Evolutionary conservation across 768 basidiomycete genomes (phyloP).

Genomic region (Suillus bovinus): DNA sequence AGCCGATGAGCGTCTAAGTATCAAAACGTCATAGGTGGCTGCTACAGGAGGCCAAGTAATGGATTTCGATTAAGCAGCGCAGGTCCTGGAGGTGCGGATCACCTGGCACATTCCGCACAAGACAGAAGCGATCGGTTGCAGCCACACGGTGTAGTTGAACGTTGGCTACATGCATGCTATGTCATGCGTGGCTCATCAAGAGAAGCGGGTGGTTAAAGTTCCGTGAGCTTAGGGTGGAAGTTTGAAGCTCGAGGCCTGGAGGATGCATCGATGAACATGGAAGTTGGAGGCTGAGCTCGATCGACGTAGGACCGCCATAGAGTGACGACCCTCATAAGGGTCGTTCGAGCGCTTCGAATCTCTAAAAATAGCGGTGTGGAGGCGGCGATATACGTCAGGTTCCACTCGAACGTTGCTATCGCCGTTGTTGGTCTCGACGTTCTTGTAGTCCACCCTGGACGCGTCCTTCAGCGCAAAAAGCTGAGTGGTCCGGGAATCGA

Average conservation of each 20-base stretch:
- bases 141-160: background rate
- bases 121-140: background rate
- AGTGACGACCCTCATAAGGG: background rate
- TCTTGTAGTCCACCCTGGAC: constrained; percentile 55
- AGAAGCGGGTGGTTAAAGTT: background rate
- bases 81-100: background rate
- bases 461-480: background rate
- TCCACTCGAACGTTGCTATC: constrained; percentile 55
- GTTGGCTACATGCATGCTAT: background rate
- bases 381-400: constrained; percentile 49
- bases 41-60: background rate
- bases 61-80: background rate
- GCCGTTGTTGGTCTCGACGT: constrained; percentile 46
- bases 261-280: background rate
- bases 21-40: background rate
- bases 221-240: background rate
- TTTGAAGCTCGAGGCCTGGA: background rate
- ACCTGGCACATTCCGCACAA: background rate
- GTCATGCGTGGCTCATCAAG: background rate
- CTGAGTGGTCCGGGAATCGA: no score
- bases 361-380: constrained; percentile 53
- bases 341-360: constrained; percentile 39
- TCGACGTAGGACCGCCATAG: background rate
- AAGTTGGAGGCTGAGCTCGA: background rate
- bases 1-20: background rate